Evolutionary conservation across 1,284 basidiomycete genomes (phyloP).

Genomic region (Ustilago curta): DNA sequence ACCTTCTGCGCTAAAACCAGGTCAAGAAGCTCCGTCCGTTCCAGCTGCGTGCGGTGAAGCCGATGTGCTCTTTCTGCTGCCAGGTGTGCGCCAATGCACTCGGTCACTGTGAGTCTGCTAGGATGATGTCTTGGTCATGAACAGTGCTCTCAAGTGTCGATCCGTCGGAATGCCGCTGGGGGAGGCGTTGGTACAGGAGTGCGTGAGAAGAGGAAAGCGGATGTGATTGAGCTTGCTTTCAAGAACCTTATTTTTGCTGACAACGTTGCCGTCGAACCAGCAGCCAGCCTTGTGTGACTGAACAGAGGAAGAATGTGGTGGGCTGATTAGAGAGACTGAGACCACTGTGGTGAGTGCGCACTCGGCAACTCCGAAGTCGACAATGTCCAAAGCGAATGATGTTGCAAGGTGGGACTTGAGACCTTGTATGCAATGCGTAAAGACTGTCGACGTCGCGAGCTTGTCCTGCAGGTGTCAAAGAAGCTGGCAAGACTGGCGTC

Average conservation of each 20-base stretch:
- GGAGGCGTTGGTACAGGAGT: neutral
- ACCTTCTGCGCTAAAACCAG: constrained; percentile 8
- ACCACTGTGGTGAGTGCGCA: neutral
- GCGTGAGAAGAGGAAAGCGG: constrained; percentile 9
- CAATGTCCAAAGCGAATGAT: neutral
- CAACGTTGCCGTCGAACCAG: constrained; percentile 5
- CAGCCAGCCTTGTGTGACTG: neutral
- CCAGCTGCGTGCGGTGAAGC: neutral
- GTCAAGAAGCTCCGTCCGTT: constrained; percentile 4
- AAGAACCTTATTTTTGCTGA: neutral
- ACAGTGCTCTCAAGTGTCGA: constrained; percentile 1
- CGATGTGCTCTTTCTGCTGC: neutral
- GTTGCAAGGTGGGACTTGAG: neutral
- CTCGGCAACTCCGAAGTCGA: neutral
- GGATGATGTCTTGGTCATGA: constrained; percentile 11
- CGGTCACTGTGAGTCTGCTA: constrained; percentile 1
- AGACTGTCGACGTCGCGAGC: neutral
- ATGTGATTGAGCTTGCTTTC: constrained; percentile 4
- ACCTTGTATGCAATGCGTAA: neutral
- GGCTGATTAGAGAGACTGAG: neutral
- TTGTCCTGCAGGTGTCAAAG: neutral
- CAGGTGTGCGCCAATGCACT: neutral
- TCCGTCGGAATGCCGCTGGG: constrained; percentile 13
- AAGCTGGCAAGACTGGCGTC: neutral
- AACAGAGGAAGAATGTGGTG: neutral